A percentile compares a stretch with the other conserved stretches of the same genome.
Conservation (phyloP, 129 eudicot species). For the Flaveria bidentis region DNA sequence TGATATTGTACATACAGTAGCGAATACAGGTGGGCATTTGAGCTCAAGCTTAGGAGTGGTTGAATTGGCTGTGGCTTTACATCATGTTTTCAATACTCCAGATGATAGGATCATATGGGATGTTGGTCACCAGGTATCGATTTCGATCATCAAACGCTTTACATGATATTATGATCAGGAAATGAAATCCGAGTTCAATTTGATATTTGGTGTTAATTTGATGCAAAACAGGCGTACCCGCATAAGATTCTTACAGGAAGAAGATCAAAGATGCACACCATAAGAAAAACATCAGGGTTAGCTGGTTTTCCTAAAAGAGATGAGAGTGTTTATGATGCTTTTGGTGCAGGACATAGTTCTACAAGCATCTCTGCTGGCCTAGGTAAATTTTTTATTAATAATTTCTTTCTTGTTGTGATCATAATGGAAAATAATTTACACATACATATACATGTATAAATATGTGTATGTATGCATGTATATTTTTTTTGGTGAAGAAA, state of each 20-base stretch:
- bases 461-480: not conserved
- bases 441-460: not conserved
- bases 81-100: constrained; percentile 82
- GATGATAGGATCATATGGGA: constrained; percentile 88
- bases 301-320: constrained; percentile 93
- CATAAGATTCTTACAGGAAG: constrained; percentile 86
- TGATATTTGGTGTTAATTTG: not conserved
- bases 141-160: not conserved
- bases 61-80: constrained; percentile 81
- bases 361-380: constrained; percentile 96
- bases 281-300: constrained; percentile 75
- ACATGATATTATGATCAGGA: too few relatives aligned
- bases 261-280: constrained; percentile 82
- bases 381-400: constrained; percentile 41
- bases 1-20: constrained; percentile 64
- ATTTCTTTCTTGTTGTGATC: not conserved
- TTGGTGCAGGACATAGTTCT: constrained; percentile 91
- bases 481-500: not conserved
- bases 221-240: constrained; percentile 56
- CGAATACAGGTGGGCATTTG: constrained; percentile 78
- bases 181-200: too few relatives aligned
- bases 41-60: constrained; percentile 93
- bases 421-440: not conserved
- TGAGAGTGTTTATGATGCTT: constrained; percentile 81
- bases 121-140: constrained; percentile 82